Conservation (phyloP, 441 rosid genomes). For the Bocquillonia castaneifolia region DNA sequence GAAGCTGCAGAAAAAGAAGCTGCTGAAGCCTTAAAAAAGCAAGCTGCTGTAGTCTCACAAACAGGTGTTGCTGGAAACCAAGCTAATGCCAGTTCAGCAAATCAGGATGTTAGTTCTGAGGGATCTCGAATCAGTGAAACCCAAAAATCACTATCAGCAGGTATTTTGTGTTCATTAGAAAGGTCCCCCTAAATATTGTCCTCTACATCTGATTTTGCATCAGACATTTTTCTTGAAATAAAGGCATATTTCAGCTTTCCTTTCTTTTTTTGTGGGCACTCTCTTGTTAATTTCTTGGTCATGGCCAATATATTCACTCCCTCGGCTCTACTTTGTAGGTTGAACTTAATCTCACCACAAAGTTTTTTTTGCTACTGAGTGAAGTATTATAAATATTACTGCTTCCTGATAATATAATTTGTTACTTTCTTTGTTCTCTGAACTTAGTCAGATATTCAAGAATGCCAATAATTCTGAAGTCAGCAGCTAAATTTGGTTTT, state of each 20-base stretch:
- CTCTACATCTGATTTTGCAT: neutral
- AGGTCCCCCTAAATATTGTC: neutral
- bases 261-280: neutral
- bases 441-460: neutral
- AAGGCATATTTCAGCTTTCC: neutral
- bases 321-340: neutral
- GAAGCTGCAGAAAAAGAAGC: constrained; percentile 61
- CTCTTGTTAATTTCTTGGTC: constrained; percentile 1
- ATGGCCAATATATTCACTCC: neutral
- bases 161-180: constrained; percentile 30
- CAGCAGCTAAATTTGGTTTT: neutral
- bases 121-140: constrained; percentile 29
- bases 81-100: constrained; percentile 26
- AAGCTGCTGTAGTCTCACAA: constrained; percentile 29
- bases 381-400: neutral
- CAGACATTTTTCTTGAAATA: neutral
- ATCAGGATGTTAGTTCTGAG: constrained; percentile 27
- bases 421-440: neutral
- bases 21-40: constrained; percentile 40
- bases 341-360: neutral
- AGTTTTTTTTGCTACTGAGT: neutral
- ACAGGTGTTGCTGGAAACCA: constrained; percentile 26
- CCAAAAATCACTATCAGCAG: constrained; percentile 32
- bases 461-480: neutral
- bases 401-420: neutral